Evolutionary conservation across 1,284 basidiomycete genomes (phyloP).

Genomic region (Microbotryomycetes sp.): DNA sequence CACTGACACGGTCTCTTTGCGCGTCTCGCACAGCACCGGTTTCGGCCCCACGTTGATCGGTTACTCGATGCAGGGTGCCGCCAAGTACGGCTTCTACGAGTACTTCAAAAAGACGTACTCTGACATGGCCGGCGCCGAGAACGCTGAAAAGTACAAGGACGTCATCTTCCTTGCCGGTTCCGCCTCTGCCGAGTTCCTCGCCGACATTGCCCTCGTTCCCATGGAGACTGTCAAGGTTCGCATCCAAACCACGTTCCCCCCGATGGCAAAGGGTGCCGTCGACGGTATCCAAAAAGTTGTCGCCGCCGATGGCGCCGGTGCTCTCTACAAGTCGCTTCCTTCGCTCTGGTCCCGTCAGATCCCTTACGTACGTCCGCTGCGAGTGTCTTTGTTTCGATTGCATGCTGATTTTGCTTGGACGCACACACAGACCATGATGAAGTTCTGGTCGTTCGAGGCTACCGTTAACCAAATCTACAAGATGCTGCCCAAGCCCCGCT

Average conservation of each 20-base stretch:
- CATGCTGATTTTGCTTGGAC: no score
- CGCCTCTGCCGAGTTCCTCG: slow-evolving; percentile 39
- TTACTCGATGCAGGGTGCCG: slow-evolving; percentile 39
- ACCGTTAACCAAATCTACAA: slow-evolving; percentile 35
- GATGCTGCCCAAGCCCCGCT: slow-evolving; percentile 35
- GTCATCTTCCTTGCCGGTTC: slow-evolving; percentile 40
- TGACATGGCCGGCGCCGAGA: slow-evolving; percentile 36
- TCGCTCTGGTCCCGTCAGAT: slow-evolving; percentile 40
- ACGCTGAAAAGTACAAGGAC: slow-evolving; percentile 40
- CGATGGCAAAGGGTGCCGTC: slow-evolving; percentile 34
- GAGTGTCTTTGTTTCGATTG: no score
- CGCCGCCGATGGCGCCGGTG: slow-evolving; percentile 37
- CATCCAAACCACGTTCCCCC: slow-evolving; percentile 40
- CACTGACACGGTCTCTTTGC: no score
- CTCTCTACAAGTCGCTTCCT: slow-evolving; percentile 38
- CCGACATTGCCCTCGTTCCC: slow-evolving; percentile 39
- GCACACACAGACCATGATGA: slow-evolving; percentile 17
- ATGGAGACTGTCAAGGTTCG: slow-evolving; percentile 40
- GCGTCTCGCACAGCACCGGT: slow-evolving; percentile 34
- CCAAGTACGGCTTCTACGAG: slow-evolving; percentile 40
- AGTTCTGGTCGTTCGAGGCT: slow-evolving; percentile 39
- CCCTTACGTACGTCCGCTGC: slow-evolving; percentile 30
- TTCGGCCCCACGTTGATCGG: slow-evolving; percentile 37
- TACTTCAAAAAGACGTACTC: slow-evolving; percentile 37
- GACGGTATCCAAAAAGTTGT: slow-evolving; percentile 35